Conservation (phyloP, 352 stramenopile species). For the Saprolegnia diclina region DNA sequence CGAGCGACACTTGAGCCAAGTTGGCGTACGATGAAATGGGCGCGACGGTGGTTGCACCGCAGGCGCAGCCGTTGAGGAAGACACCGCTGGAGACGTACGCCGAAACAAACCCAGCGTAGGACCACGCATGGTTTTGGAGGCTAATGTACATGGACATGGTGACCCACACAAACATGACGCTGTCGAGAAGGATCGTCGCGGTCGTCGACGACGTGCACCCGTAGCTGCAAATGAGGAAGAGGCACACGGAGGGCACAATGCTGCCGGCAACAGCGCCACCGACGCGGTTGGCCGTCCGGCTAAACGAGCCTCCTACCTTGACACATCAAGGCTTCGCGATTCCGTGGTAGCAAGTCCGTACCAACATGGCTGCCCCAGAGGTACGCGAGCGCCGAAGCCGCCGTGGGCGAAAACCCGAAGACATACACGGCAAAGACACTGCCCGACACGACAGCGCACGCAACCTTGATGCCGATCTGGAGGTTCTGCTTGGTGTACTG, state of each 20-base stretch:
- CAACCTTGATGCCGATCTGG: slow-evolving; percentile 45
- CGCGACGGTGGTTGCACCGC: slow-evolving; percentile 30
- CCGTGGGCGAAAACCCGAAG: slow-evolving; percentile 63
- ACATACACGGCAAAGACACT: slow-evolving; percentile 65
- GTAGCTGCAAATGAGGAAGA: slow-evolving; percentile 55
- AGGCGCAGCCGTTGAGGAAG: slow-evolving; percentile 56
- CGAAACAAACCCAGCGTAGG: slow-evolving; percentile 66
- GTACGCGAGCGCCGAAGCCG: slow-evolving; percentile 54
- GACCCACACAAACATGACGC: slow-evolving; percentile 68
- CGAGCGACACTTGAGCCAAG: slow-evolving; percentile 68
- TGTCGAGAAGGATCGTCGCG: slow-evolving; percentile 36
- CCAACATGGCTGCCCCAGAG: slow-evolving; percentile 74
- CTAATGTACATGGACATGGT: slow-evolving; percentile 67
- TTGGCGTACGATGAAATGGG: slow-evolving; percentile 65
- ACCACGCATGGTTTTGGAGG: slow-evolving; percentile 54
- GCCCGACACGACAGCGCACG: slow-evolving; percentile 49
- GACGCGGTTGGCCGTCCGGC: slow-evolving; percentile 71
- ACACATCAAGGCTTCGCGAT: neutral
- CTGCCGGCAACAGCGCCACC: slow-evolving; percentile 68
- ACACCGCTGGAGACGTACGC: slow-evolving; percentile 63
- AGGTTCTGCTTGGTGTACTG: slow-evolving; percentile 17
- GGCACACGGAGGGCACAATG: slow-evolving; percentile 70
- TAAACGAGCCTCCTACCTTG: slow-evolving; percentile 56
- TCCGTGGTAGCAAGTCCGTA: neutral
- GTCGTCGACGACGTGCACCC: neutral